Conservation (phyloP, 2,329 filamentous ascomycete genomes). For the Fusarium fracticaudum region DNA sequence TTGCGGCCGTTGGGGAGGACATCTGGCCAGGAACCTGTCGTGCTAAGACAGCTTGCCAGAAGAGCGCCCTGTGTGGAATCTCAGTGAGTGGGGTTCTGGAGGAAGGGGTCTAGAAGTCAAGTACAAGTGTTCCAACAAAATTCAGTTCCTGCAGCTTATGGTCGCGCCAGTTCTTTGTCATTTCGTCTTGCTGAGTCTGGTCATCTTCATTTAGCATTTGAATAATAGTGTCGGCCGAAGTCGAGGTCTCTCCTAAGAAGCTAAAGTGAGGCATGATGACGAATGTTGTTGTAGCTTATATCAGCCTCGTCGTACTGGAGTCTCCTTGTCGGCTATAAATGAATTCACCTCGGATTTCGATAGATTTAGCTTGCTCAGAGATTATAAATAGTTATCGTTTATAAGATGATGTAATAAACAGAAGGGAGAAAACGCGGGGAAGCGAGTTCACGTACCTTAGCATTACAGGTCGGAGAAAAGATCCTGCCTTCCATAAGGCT, state of each 20-base stretch:
- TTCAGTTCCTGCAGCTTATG: not conserved
- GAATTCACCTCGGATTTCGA: fast-evolving
- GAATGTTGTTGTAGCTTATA: fast-evolving
- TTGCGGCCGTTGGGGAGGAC: not conserved
- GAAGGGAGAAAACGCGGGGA: not conserved
- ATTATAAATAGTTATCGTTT: fast-evolving
- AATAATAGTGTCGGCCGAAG: not conserved
- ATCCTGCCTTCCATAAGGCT: not conserved
- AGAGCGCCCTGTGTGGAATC: not conserved
- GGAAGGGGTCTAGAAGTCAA: fast-evolving
- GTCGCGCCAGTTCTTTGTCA: not conserved
- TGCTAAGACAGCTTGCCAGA: not conserved
- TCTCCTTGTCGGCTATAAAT: fast-evolving
- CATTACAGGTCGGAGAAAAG: fast-evolving
- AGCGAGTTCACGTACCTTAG: not conserved
- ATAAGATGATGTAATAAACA: fast-evolving
- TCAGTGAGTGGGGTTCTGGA: fast-evolving
- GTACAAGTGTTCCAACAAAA: not conserved
- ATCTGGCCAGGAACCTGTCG: not conserved
- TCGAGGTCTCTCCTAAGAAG: not conserved
- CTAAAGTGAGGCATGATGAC: not conserved
- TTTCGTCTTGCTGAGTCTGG: not conserved
- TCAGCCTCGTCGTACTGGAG: fast-evolving
- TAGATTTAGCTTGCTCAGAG: fast-evolving
- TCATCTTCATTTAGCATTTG: not conserved